Evolutionary conservation across 345 rosid species (phyloP).

Genomic region (Populus deltoides): DNA sequence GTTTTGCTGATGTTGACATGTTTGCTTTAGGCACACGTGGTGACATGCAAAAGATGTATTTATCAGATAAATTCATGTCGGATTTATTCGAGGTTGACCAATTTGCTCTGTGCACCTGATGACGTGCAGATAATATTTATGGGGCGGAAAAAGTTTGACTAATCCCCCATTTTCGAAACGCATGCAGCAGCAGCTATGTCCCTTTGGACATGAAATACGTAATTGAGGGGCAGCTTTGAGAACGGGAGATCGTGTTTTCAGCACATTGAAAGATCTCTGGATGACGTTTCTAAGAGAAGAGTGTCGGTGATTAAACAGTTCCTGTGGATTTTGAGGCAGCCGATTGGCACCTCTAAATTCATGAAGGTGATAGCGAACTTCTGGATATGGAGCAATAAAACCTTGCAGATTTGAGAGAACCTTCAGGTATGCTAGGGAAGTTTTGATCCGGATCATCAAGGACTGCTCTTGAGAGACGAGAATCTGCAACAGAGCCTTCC

Average conservation of each 20-base stretch:
- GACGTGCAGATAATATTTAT: too few species aligned
- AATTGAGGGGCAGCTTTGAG: constrained; percentile 66
- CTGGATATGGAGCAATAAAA: constrained; percentile 71
- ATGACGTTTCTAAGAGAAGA: constrained; percentile 49
- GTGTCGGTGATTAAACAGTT: constrained; percentile 76
- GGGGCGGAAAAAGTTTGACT: too few species aligned
- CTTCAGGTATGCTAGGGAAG: constrained; percentile 69
- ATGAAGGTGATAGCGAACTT: constrained; percentile 48
- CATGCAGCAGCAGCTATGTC: constrained; percentile 80
- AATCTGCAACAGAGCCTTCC: constrained; percentile 80
- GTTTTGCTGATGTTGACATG: too few species aligned
- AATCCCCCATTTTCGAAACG: constrained; percentile 7
- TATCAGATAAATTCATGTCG: too few species aligned
- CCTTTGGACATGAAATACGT: constrained; percentile 73
- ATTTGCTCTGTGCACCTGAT: too few species aligned
- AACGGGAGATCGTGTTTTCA: constrained; percentile 70
- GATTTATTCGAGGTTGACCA: too few species aligned
- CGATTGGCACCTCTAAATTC: constrained; percentile 64
- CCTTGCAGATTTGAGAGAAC: constrained; percentile 56
- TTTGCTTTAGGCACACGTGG: too few species aligned
- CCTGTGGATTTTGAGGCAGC: constrained; percentile 59
- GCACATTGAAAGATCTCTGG: constrained; percentile 44
- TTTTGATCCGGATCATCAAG: constrained; percentile 76
- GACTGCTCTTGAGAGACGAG: constrained; percentile 71
- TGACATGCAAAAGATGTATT: too few species aligned